Conservation (phyloP, 2,329 filamentous ascomycete genomes). For the Hymenoscyphus fructigenus region DNA sequence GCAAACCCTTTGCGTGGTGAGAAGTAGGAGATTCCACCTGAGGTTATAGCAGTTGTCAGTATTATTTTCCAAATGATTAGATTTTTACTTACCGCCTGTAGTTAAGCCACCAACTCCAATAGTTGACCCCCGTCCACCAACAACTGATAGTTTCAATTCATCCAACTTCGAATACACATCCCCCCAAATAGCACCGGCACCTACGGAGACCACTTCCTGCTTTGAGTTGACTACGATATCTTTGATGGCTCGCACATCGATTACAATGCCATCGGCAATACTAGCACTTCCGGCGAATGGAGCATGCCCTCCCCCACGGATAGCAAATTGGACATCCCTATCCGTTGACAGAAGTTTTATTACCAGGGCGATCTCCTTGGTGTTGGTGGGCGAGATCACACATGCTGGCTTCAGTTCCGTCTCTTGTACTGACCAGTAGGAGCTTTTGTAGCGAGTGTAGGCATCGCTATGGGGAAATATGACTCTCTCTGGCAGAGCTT, state of each 20-base stretch:
- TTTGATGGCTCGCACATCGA: slow-evolving; percentile 42
- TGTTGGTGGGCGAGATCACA: neutral
- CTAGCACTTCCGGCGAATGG: slow-evolving; percentile 47
- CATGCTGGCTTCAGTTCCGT: neutral
- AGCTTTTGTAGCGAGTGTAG: neutral
- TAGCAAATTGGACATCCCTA: neutral
- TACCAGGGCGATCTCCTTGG: neutral
- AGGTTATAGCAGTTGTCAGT: neutral
- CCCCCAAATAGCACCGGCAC: slow-evolving; percentile 40
- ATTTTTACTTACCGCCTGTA: slow-evolving; percentile 32
- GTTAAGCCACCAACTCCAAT: slow-evolving; percentile 43
- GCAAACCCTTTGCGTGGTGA: slow-evolving; percentile 45
- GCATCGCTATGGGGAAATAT: neutral
- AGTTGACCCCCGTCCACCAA: slow-evolving; percentile 38
- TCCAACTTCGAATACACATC: slow-evolving; percentile 40
- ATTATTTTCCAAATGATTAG: too few species aligned
- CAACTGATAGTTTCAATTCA: slow-evolving; percentile 32
- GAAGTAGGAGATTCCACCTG: slow-evolving; percentile 22
- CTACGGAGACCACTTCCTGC: slow-evolving; percentile 35
- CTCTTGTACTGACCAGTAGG: neutral
- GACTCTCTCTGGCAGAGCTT: neutral
- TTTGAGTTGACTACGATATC: slow-evolving; percentile 28
- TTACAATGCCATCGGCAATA: slow-evolving; percentile 45
- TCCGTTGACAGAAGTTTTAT: neutral
- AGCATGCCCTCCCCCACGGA: slow-evolving; percentile 43